Percentiles rank a stretch among this genome's conserved stretches.
These are phyloP conservation scores for Myriosclerotinia scirpicola DNA, from an alignment of 2,329 filamentous ascomycete genomes.

Conservation along the genomic window DNA sequence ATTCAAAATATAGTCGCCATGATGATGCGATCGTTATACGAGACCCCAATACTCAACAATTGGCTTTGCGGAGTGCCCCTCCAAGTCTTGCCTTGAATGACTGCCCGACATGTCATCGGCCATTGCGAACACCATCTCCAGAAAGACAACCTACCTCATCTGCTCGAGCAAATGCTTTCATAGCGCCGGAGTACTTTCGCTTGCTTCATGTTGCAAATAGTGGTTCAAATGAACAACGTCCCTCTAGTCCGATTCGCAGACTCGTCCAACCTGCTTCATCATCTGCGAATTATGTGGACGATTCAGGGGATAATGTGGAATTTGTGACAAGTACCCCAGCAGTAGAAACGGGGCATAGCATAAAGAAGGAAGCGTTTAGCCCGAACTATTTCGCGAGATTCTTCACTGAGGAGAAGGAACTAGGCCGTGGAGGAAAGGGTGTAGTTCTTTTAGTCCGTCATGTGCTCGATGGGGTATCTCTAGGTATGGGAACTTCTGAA, in stretches of 20 bases:
- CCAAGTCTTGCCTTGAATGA: slow-evolving; percentile 58
- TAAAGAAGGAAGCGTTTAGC: slow-evolving; percentile 83
- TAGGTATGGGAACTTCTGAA: slow-evolving; percentile 49
- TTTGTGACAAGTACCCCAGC: slow-evolving; percentile 55
- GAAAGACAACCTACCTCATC: slow-evolving; percentile 45
- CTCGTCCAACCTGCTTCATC: slow-evolving; percentile 39
- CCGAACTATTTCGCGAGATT: slow-evolving; percentile 91
- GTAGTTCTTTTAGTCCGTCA: slow-evolving; percentile 94
- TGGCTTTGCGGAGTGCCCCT: slow-evolving; percentile 72
- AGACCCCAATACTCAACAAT: slow-evolving; percentile 78
- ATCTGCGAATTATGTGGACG: slow-evolving; percentile 34
- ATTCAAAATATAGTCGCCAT: slow-evolving; percentile 65
- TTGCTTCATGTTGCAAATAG: slow-evolving; percentile 68
- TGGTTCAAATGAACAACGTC: slow-evolving; percentile 48
- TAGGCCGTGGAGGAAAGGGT: slow-evolving; percentile 89
- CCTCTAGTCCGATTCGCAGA: slow-evolving; percentile 56
- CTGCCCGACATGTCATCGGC: slow-evolving; percentile 60
- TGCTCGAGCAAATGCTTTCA: slow-evolving; percentile 57
- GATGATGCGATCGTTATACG: slow-evolving; percentile 90
- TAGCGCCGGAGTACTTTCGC: slow-evolving; percentile 91
- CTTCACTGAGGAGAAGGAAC: slow-evolving; percentile 82
- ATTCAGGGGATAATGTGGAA: slow-evolving; percentile 40
- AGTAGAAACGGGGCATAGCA: slow-evolving; percentile 58
- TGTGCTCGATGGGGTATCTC: slow-evolving; percentile 80
- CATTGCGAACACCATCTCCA: slow-evolving; percentile 49